Conservation (phyloP, 2,329 filamentous ascomycete genomes). For the Ophiocordyceps camponoti-saundersi region DNA sequence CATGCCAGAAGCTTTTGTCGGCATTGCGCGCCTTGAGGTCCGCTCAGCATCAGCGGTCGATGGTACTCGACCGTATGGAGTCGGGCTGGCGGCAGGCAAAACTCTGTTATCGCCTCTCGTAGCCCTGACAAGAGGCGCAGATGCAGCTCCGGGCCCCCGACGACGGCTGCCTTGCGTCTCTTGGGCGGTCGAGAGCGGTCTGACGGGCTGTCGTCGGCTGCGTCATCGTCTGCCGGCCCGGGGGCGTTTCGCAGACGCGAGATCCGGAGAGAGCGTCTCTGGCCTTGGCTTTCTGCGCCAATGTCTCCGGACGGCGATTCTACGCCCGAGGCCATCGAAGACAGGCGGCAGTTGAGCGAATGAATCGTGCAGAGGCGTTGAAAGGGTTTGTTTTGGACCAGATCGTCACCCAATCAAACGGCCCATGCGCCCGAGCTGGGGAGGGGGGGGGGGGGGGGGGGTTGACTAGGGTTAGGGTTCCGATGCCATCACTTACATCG, state of each 20-base stretch:
- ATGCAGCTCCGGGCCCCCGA: background rate
- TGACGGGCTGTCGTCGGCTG: background rate
- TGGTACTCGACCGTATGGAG: conserved; percentile 22
- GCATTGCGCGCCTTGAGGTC: conserved; percentile 11
- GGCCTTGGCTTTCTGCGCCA: background rate
- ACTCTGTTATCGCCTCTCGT: background rate
- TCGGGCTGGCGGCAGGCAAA: conserved; percentile 5
- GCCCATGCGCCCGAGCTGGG: no score
- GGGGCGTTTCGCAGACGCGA: background rate
- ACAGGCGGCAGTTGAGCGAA: background rate
- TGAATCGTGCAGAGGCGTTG: background rate
- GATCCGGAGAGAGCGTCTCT: background rate
- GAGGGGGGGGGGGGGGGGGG: no score
- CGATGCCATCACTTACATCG: no score
- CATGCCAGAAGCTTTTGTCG: conserved; percentile 27
- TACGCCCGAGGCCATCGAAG: background rate
- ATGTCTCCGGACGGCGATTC: background rate
- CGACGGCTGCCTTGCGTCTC: conserved; percentile 2
- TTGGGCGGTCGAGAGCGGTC: background rate
- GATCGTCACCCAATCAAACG: background rate
- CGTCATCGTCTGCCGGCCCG: background rate
- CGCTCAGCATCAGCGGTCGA: conserved; percentile 28
- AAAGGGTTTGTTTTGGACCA: background rate
- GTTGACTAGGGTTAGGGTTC: no score
- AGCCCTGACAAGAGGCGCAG: conserved; percentile 2